These are phyloP conservation scores for Cryptococcus neoformans DNA, from an alignment of 1,284 basidiomycete species.

Conservation along the genomic window DNA sequence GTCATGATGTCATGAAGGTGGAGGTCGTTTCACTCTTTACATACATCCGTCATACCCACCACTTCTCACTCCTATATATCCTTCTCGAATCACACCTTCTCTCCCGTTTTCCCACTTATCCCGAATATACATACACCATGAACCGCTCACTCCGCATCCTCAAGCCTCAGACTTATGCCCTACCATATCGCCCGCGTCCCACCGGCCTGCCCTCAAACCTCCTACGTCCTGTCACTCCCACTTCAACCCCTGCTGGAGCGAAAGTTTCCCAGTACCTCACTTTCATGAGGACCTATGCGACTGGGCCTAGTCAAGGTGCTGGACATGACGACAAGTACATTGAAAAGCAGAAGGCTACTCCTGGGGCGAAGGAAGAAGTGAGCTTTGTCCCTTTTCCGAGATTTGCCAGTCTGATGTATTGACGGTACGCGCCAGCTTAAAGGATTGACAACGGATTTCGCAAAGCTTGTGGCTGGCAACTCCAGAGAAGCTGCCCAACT, in stretches of 20 bases:
- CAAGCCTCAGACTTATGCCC: slow-evolving; percentile 4
- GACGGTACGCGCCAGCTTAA: slow-evolving; percentile 15
- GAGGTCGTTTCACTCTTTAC: neutral
- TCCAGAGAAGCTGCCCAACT: slow-evolving; percentile 3
- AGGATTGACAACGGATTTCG: slow-evolving; percentile 25
- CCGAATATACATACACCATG: slow-evolving; percentile 5
- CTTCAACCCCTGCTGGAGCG: neutral
- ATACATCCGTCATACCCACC: neutral
- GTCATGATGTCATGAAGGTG: neutral
- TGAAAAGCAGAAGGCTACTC: slow-evolving; percentile 22
- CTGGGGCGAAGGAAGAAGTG: slow-evolving; percentile 23
- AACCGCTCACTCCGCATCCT: slow-evolving; percentile 17
- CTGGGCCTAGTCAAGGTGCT: neutral
- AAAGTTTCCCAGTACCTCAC: neutral
- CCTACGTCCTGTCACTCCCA: neutral
- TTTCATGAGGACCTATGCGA: neutral
- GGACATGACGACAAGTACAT: slow-evolving; percentile 4
- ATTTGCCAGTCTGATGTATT: neutral
- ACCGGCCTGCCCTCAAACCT: neutral
- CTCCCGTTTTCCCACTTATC: neutral
- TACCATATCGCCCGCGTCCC: slow-evolving; percentile 5
- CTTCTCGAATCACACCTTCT: neutral
- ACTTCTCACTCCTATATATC: neutral
- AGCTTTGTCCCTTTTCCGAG: neutral
- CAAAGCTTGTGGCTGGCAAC: slow-evolving; percentile 33